These are phyloP conservation scores for Tarenaya hassleriana DNA, from an alignment of 345 rosid genomes.

Conservation along the genomic window DNA sequence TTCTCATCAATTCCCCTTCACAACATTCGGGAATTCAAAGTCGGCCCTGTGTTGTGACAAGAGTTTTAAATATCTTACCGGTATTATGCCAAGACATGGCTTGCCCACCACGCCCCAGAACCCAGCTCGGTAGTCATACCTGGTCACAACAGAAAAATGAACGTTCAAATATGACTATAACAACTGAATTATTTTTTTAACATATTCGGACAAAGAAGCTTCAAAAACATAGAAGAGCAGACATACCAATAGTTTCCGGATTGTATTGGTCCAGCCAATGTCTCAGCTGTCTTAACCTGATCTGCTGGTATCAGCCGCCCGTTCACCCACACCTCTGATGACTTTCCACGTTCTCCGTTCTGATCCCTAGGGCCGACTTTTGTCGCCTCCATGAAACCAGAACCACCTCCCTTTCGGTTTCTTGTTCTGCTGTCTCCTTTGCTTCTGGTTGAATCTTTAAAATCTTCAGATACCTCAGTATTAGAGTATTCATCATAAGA, in stretches of 20 bases:
- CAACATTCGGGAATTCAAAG: background rate
- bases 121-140: constrained; percentile 78
- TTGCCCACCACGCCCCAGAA: constrained; percentile 73
- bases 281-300: constrained; percentile 48
- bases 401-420: constrained; percentile 34
- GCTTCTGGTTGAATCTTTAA: constrained; percentile 33
- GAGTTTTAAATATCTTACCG: constrained; percentile 38
- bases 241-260: constrained; percentile 72
- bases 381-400: constrained; percentile 34
- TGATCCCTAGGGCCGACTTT: constrained; percentile 32
- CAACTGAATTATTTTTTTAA: no score
- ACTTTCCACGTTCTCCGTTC: constrained; percentile 22
- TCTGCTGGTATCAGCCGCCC: constrained; percentile 51
- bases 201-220: no score
- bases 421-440: constrained; percentile 28
- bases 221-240: constrained; percentile 8
- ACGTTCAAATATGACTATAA: background rate
- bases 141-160: constrained; percentile 15
- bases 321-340: constrained; percentile 43
- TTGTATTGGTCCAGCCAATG: constrained; percentile 62
- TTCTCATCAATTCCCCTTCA: background rate
- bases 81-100: constrained; percentile 72
- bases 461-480: constrained; percentile 35
- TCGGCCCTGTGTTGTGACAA: background rate
- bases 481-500: constrained; percentile 33